Conservation (phyloP, 2,329 filamentous ascomycete genomes). For the Venturiaceae sp. region DNA sequence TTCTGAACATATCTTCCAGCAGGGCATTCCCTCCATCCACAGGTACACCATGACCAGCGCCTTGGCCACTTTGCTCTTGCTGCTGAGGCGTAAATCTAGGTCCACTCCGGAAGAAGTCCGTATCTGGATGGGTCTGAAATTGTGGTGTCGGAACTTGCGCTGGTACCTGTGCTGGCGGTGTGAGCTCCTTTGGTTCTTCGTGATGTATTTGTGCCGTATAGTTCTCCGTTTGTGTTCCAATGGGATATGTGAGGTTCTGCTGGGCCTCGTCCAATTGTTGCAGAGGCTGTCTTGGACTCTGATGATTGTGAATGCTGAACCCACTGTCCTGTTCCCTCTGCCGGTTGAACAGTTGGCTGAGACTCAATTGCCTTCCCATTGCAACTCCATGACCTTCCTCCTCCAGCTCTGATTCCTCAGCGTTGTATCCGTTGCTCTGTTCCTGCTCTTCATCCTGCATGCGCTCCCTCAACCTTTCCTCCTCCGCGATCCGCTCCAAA, state of each 20-base stretch:
- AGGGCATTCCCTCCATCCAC: neutral
- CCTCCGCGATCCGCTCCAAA: conserved; percentile 19
- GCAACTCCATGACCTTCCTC: conserved; percentile 29
- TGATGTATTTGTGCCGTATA: too few species aligned
- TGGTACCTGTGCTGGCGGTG: neutral
- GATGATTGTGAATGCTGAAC: conserved; percentile 40
- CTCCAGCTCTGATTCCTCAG: conserved; percentile 22
- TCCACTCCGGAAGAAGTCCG: conserved; percentile 16
- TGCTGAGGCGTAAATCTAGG: neutral
- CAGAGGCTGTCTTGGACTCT: conserved; percentile 10
- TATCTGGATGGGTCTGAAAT: conserved; percentile 12
- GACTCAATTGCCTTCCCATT: conserved; percentile 43
- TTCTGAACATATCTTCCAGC: neutral
- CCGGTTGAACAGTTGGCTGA: conserved; percentile 46
- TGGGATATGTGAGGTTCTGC: conserved; percentile 39
- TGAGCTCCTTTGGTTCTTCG: neutral
- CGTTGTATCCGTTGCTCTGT: conserved; percentile 9
- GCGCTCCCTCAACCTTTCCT: neutral
- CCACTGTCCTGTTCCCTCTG: conserved; percentile 42
- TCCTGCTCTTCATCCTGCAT: conserved; percentile 10
- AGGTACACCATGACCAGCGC: neutral
- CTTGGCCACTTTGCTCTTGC: neutral
- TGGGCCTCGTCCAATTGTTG: conserved; percentile 68
- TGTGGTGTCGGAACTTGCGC: neutral
- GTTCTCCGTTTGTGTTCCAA: conserved; percentile 43